Evolutionary conservation across 2,329 filamentous ascomycete species (phyloP), one percentile per base, ranked within the genome.

Genomic region (Herpotrichia juniperi): DNA sequence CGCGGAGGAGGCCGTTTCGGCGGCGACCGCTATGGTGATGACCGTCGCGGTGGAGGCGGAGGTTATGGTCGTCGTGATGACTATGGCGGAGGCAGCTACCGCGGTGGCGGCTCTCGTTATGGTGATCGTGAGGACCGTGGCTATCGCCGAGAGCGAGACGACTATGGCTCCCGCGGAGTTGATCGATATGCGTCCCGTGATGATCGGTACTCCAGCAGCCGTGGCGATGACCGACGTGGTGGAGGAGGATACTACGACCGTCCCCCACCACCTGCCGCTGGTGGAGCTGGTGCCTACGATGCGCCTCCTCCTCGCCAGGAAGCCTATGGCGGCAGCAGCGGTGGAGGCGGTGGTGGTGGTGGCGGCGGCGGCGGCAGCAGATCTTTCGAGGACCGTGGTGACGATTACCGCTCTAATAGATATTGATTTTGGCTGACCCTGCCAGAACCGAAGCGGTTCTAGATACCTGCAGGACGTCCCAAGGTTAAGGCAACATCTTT

Each of bases 171-270:
- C 28, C 59, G 59, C 47, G 59, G 63, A 39, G 68, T 70, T 50
- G 63, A 68, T 46, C 67, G 71, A 50, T 77, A 78, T 58, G 76
- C 60, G 26, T 56, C 56, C 26, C 54, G 74, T 46, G 75, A 72
- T 49, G 79, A 87, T 51, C 84, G 85, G 61, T 81, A 82, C 62
- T 86, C 87, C 55, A 84, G 88, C 61, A 85, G 88, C 54, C 83
- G 87, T 67, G 83, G 85, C 58, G 80, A 81, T 51, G 74, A 85
- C 58, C 83, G 85, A 55, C 82, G 84, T 50, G 83, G 81, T 54
- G 72, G 73, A 45, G 65, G 74, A 39, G 75, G 78, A 54, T 83
- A 82, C 69, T 82, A 83, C 60, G 79, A 81, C 59, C 79, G 80
- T 63, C 80, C 83, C 62, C 71, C 73, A 54, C 68, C 69, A 21